phyloP scores from a whole-genome alignment of 2,329 filamentous ascomycete genomes.

The Neonectria neomacrospora region DNA sequence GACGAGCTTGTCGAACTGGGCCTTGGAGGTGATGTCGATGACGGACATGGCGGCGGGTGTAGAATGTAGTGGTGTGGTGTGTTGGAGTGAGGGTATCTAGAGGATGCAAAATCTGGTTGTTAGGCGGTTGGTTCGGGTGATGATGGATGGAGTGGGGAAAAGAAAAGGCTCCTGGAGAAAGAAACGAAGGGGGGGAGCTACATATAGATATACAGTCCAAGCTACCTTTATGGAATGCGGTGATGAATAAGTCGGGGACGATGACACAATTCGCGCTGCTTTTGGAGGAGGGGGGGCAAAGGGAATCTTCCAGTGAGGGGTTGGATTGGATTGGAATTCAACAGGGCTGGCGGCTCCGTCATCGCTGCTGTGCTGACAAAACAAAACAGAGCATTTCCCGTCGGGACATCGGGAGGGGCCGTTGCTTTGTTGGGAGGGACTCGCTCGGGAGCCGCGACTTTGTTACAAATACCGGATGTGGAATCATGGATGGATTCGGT shows the following conservation, averaged over 20 bases:
- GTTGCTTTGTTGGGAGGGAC: not conserved
- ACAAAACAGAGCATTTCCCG: not conserved
- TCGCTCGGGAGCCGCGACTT: not conserved
- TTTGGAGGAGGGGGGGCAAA: not conserved
- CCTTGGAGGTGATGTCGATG: slow-evolving; percentile 53
- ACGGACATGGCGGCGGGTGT: slow-evolving; percentile 46
- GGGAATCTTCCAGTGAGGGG: not conserved
- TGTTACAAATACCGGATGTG: not conserved
- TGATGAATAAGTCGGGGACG: slow-evolving; percentile 36
- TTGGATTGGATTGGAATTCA: not conserved
- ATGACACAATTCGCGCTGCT: slow-evolving; percentile 39
- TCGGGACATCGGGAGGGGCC: not conserved
- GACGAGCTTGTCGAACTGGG: slow-evolving; percentile 62
- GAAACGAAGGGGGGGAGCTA: not conserved
- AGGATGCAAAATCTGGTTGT: not conserved
- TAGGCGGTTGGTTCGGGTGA: not conserved
- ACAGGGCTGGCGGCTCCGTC: not conserved
- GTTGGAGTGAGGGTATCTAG: slow-evolving; percentile 24
- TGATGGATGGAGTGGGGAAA: not conserved
- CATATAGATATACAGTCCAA: slow-evolving; percentile 12
- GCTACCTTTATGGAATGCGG: not conserved
- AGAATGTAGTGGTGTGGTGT: slow-evolving; percentile 15
- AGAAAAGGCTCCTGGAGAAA: not conserved
- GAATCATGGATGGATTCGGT: not conserved
- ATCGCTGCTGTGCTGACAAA: not conserved